phyloP scores from a whole-genome alignment of 345 rosid genomes.

The Ceriops tagal region DNA sequence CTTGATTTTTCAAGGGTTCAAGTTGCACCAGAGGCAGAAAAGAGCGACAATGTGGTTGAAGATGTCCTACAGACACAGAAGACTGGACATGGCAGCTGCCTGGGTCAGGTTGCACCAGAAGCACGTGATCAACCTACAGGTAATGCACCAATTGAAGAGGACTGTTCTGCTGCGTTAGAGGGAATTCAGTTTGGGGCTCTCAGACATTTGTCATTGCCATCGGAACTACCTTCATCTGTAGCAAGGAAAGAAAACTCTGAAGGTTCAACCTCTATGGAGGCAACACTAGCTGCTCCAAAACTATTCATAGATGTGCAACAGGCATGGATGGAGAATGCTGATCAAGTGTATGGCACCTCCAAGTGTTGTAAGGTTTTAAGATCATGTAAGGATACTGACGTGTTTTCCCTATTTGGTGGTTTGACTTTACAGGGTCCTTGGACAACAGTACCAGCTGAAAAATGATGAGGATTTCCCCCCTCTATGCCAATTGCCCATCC shows the following conservation, averaged over 20 bases:
- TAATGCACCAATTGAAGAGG: conserved; percentile 6
- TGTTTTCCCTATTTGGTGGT: too few relatives aligned
- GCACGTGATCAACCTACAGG: conserved; percentile 11
- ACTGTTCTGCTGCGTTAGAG: not conserved
- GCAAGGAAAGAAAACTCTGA: conserved; percentile 14
- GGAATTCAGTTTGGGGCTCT: conserved; percentile 25
- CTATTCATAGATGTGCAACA: too few relatives aligned
- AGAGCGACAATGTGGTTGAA: conserved; percentile 8
- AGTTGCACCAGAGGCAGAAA: not conserved
- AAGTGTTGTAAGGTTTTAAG: too few relatives aligned
- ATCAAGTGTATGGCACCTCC: conserved; percentile 24
- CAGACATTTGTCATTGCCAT: conserved; percentile 5
- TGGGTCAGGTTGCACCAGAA: conserved; percentile 1
- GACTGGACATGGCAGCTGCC: conserved; percentile 17
- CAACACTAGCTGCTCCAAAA: conserved; percentile 3
- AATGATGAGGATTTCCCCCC: conserved; percentile 37
- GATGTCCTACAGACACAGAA: conserved; percentile 14
- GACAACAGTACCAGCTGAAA: conserved; percentile 21
- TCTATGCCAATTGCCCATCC: not conserved
- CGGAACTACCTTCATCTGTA: conserved; percentile 15
- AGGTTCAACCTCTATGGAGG: conserved; percentile 24
- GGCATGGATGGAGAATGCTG: not conserved
- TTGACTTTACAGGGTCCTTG: conserved; percentile 22
- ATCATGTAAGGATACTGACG: not conserved
- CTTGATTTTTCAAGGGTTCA: conserved; percentile 15